Base-by-base conservation (phyloP, 2,329 filamentous ascomycete species). In the Aureobasidium mangrovei region DNA sequence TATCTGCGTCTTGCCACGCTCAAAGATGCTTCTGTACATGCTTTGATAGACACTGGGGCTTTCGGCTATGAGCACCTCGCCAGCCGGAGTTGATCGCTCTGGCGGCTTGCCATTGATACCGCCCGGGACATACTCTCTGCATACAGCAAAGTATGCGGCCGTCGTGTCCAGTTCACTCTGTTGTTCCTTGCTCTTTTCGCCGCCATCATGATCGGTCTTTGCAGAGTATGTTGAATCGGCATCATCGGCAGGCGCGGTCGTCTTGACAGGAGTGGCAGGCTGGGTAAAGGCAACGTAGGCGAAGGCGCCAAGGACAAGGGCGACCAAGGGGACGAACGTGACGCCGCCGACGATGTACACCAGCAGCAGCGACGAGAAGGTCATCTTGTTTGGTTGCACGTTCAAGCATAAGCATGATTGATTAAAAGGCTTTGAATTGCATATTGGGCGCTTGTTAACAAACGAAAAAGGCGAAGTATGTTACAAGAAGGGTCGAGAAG, bases 11-110 rank as follows among this genome's bases (percentile, higher is more conserved):
- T 70, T 73, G 59, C 67, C 70, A 33, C 91, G 81, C 63, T 95
- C 90, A 67, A 98, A 97, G 58, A 98, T 85, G 68, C 87, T 95
- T 67, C 90, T 79, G 72, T 98, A 98, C 89, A 98, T 96, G 68
- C 86, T 86, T 77, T 97, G 93, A 70, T 97, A 97, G 36, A 98
- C 91, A 68, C 91, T 96, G 55, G 87, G 90, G 65, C 89, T 95
- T 55, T 90, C 86, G 42, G 55, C 43, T 40, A 55, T 57, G 77
- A 33, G 85, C 82, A 42, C 93, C 83, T 12, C 86, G 18, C 88
- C 89, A 9, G 88, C 81, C 4, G 90, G 88, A 0, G 88, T 91
- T 32, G 84, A 82, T 57, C 89, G 81, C 72, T 95, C 91, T 56
- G 91, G 90, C 4, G 91, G 90, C 71, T 91, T 95, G 57, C 89